Evolutionary conservation across 1,284 basidiomycete species (phyloP).

Genomic region (Peniophora sp.): DNA sequence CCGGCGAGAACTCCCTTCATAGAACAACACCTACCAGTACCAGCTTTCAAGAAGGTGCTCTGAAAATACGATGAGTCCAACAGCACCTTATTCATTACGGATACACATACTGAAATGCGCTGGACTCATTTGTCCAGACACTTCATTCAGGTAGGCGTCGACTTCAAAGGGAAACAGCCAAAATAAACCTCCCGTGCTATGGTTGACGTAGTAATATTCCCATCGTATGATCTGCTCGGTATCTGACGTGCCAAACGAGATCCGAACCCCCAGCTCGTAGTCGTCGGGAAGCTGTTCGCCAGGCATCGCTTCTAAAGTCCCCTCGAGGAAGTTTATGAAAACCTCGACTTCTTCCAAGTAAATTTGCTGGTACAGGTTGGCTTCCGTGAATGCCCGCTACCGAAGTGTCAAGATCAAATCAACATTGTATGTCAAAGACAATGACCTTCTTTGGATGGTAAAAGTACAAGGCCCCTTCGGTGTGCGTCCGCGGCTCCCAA

Average conservation of each 20-base stretch:
- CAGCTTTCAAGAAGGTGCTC: constrained; percentile 16
- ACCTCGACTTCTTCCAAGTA: constrained; percentile 9
- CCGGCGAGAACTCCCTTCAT: too few species aligned
- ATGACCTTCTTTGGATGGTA: constrained; percentile 22
- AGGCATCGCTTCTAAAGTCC: too few species aligned
- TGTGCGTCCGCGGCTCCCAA: neutral
- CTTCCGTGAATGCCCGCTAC: constrained; percentile 16
- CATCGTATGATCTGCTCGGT: constrained; percentile 9
- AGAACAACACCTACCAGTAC: constrained; percentile 23
- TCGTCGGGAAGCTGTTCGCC: constrained; percentile 9
- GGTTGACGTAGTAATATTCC: constrained; percentile 22
- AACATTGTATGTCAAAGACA: constrained; percentile 8
- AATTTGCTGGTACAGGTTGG: constrained; percentile 10
- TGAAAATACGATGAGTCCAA: constrained; percentile 3
- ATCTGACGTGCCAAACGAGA: constrained; percentile 16
- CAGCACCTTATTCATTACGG: neutral
- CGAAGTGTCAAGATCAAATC: neutral
- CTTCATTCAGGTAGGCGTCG: constrained; percentile 8
- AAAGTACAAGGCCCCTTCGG: neutral
- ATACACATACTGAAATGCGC: constrained; percentile 17
- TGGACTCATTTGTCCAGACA: constrained; percentile 11
- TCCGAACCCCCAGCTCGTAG: constrained; percentile 8
- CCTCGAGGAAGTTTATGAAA: constrained; percentile 2
- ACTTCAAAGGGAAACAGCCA: constrained; percentile 19
- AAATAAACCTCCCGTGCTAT: constrained; percentile 15